Base-by-base conservation (phyloP, 2,329 filamentous ascomycete species). In the Diaporthe citri region DNA sequence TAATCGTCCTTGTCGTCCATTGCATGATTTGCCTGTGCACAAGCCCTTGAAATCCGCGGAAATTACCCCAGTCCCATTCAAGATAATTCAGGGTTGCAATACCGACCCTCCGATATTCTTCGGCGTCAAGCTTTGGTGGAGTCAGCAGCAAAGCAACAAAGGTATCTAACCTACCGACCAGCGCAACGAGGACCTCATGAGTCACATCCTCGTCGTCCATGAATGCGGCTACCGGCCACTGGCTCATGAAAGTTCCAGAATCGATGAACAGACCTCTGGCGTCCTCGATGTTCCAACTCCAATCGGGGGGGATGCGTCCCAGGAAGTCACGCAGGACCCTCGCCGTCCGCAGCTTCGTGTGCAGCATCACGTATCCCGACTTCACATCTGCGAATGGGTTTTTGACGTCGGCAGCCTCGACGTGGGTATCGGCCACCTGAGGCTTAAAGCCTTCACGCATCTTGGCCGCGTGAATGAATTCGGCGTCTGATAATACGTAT, bases 201-300 rank as follows among this genome's bases (percentile, higher is more conserved):
- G 5, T 8, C 51, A 55, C 13, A 28, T 55, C 25, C 25, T 55
- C 51, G 51, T 55, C 51, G 25, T 55, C 51, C 51, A 55, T 55
- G 1, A 1, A 17, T 17, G 51, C 51, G n/a, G 2, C 5, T 28
- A 4, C 13, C n/a, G 51, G 25, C 25, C 25, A 31, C 25, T 15
- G 51, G 13, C 51, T 55, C 25, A 28, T 28, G 10, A 15, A 6
- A 55, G 20, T 55, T 31, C 1, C 51, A 55, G 25, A 17, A 15
- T 7, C 15, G 5, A 55, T 31, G 1, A 55, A 55, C 51, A 55
- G 51, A 31, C n/a, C 51, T 22, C n/a, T 55, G 10, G 10, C 10
- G 9, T 13, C 2, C 48, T 8, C 46, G 6, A 1, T n/a, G 46
- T 7, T n/a, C 2, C 7, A 51, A 3, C 3, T 12, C 3, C 1